phyloP scores from a whole-genome alignment of 2,329 filamentous ascomycete genomes.

The Neofusicoccum sp. region DNA sequence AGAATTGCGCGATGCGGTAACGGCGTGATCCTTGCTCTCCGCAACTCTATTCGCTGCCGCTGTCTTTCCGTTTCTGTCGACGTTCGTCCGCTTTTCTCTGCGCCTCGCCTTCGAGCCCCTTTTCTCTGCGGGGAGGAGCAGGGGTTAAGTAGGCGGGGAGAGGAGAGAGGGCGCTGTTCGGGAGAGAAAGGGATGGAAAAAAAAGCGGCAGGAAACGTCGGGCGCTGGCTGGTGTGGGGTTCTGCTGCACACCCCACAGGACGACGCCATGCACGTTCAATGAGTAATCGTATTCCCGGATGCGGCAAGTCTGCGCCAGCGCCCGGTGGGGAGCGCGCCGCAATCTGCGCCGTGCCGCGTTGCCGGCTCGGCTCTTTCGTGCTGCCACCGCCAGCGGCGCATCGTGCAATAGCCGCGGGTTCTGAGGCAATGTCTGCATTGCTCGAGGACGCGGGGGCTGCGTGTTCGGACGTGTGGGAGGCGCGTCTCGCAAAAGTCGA shows the following conservation, averaged over 20 bases:
- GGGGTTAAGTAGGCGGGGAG: not conserved
- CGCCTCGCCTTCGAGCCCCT: no score
- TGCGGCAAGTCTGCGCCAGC: not conserved
- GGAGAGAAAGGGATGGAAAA: constrained; percentile 4
- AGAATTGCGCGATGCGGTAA: not conserved
- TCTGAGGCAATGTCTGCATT: not conserved
- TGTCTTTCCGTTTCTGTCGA: not conserved
- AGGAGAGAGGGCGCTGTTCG: not conserved
- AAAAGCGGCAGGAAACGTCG: not conserved
- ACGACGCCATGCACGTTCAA: constrained; percentile 1
- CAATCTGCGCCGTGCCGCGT: not conserved
- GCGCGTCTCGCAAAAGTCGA: not conserved
- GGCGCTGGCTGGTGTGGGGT: not conserved
- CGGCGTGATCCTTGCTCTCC: not conserved
- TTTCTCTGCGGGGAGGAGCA: not conserved
- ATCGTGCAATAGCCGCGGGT: not conserved
- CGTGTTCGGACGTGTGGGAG: no score
- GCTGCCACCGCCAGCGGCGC: not conserved
- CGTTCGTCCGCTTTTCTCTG: not conserved
- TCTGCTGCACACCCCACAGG: constrained; percentile 5
- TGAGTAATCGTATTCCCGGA: constrained; percentile 14
- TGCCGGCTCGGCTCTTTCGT: not conserved
- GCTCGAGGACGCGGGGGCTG: no score
- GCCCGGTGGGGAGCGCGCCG: not conserved
- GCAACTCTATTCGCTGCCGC: not conserved